phyloP scores from a whole-genome alignment of 345 rosid genomes.

The Eucalyptus polyanthemos region DNA sequence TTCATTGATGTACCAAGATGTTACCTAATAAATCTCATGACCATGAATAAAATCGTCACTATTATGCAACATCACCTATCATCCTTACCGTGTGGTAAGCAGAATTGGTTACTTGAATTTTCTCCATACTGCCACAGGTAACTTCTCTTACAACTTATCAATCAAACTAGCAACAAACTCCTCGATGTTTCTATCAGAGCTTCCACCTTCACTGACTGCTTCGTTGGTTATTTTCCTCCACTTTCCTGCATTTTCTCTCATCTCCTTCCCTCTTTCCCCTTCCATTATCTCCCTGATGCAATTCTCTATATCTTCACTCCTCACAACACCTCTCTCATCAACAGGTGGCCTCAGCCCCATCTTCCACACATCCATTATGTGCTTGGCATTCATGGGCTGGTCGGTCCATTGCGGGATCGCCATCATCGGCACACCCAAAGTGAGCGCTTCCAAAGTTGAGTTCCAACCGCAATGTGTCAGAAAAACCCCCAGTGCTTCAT shows the following conservation, averaged over 20 bases:
- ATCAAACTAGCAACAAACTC: not conserved
- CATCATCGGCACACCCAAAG: not conserved
- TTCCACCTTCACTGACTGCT: not conserved
- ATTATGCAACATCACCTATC: not conserved
- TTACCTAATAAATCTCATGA: not conserved
- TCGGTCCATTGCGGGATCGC: not conserved
- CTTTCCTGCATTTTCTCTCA: not conserved
- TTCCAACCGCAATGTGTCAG: slow-evolving; percentile 3
- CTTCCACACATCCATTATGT: slow-evolving; percentile 6
- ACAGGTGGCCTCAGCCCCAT: not conserved
- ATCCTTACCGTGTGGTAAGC: not conserved
- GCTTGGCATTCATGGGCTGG: slow-evolving; percentile 3
- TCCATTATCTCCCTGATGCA: not conserved
- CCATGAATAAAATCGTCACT: not conserved
- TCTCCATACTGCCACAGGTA: not conserved
- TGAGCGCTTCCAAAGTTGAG: not conserved
- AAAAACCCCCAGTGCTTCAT: not conserved
- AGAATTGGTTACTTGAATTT: not conserved
- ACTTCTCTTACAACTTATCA: not conserved
- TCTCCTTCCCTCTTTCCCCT: not conserved
- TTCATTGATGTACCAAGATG: not conserved
- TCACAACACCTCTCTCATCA: not conserved
- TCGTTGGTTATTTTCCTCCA: not conserved
- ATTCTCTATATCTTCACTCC: not conserved
- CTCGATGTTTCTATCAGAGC: not conserved